Conservation (phyloP, 1,139 yeast genomes). For the Lipomyces yarrowii region DNA sequence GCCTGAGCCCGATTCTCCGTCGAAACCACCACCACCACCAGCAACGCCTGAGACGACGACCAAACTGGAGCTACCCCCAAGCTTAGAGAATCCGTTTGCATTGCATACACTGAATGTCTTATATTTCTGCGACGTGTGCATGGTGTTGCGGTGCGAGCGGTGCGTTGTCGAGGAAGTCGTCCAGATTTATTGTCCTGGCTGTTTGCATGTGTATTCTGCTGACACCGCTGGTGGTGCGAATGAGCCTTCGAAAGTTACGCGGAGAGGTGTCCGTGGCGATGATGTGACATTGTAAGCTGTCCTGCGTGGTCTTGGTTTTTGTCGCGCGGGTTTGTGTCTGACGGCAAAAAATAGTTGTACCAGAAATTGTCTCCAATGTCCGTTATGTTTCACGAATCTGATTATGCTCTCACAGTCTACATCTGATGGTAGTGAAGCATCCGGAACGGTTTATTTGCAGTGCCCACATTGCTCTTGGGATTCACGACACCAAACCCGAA, state of each 20-base stretch:
- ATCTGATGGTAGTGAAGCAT: not conserved
- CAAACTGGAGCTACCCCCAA: conserved; percentile 21
- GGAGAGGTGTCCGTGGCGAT: conserved; percentile 3
- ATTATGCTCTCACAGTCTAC: conserved; percentile 16
- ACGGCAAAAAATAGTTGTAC: conserved; percentile 22
- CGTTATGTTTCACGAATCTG: conserved; percentile 27
- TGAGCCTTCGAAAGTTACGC: conserved; percentile 1
- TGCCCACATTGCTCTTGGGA: conserved; percentile 34
- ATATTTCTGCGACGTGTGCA: conserved; percentile 35
- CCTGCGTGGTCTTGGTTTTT: not conserved
- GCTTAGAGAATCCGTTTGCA: conserved; percentile 25
- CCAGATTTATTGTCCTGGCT: conserved; percentile 33
- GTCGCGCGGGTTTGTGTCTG: not conserved
- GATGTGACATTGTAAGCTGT: conserved; percentile 3
- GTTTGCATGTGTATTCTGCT: conserved; percentile 32
- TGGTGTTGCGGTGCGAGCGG: conserved; percentile 33
- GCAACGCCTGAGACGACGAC: not conserved
- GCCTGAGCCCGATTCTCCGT: not conserved
- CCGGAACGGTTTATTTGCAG: conserved; percentile 15
- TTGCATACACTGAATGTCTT: conserved; percentile 30
- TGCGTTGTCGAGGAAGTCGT: conserved; percentile 35
- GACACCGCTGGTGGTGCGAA: conserved; percentile 12
- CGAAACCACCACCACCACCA: not conserved
- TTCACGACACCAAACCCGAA: conserved; percentile 18
- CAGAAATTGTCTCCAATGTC: conserved; percentile 34